Evolutionary conservation across 1,284 basidiomycete genomes (phyloP).

Genomic region (Ustilago nuda): DNA sequence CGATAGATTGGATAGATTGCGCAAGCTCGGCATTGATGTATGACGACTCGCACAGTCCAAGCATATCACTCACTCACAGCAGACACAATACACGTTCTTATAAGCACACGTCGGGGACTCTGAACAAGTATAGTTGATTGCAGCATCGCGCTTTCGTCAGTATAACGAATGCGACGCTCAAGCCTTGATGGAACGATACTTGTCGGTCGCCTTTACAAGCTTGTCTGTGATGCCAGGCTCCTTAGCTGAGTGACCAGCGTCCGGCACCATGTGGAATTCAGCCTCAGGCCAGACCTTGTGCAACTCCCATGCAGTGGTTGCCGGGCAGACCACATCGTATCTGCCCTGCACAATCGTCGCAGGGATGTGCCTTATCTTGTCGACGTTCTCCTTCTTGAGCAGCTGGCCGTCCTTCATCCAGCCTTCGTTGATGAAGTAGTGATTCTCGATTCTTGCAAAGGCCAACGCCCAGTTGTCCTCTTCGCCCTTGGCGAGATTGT

Average conservation of each 20-base stretch:
- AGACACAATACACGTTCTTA: background rate
- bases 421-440: slow-evolving; percentile 82
- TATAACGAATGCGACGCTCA: background rate
- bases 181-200: slow-evolving; percentile 49
- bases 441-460: slow-evolving; percentile 90
- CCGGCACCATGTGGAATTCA: slow-evolving; percentile 76
- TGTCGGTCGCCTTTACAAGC: slow-evolving; percentile 76
- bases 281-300: slow-evolving; percentile 60
- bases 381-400: slow-evolving; percentile 83
- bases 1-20: slow-evolving; percentile 44
- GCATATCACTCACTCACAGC: slow-evolving; percentile 1
- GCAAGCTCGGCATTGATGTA: slow-evolving; percentile 56
- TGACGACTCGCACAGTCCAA: background rate
- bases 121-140: background rate
- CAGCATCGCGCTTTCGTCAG: too few species aligned
- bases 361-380: slow-evolving; percentile 80
- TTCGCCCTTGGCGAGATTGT: slow-evolving; percentile 52
- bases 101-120: background rate
- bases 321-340: slow-evolving; percentile 71
- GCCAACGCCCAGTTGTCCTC: slow-evolving; percentile 71
- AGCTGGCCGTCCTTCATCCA: slow-evolving; percentile 92
- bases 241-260: slow-evolving; percentile 88
- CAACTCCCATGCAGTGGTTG: slow-evolving; percentile 69
- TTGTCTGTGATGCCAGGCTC: slow-evolving; percentile 81
- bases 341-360: slow-evolving; percentile 83